These are phyloP conservation scores for Cladobotryum protrusum DNA, from an alignment of 2,329 filamentous ascomycete species.

Conservation along the genomic window DNA sequence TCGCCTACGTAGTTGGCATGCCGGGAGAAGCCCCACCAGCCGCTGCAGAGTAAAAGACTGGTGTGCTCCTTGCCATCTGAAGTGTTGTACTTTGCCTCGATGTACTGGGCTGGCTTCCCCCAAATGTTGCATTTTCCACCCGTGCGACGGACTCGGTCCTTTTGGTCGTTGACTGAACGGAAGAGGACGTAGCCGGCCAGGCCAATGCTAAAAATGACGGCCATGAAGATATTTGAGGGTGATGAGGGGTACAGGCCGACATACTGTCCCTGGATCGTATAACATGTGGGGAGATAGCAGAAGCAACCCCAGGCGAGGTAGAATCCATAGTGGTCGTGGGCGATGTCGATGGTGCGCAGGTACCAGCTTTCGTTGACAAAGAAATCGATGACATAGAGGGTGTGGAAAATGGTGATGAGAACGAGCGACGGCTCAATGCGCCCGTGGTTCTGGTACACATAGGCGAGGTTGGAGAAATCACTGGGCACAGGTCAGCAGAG, in stretches of 20 bases:
- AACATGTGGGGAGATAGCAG: constrained; percentile 39
- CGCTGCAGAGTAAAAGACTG: constrained; percentile 22
- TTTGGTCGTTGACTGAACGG: constrained; percentile 40
- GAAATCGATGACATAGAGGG: constrained; percentile 41
- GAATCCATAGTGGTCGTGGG: constrained; percentile 40
- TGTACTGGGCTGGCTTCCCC: constrained; percentile 34
- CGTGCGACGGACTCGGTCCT: constrained; percentile 34
- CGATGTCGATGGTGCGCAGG: constrained; percentile 39
- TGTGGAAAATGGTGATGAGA: constrained; percentile 37
- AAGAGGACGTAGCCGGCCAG: constrained; percentile 36
- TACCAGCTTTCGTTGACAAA: constrained; percentile 46
- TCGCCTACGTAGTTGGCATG: constrained; percentile 26
- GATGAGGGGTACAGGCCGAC: constrained; percentile 35
- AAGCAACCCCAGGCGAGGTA: constrained; percentile 40
- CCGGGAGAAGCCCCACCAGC: constrained; percentile 26
- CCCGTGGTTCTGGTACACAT: constrained; percentile 35
- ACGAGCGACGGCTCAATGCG: constrained; percentile 32
- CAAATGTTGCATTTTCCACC: constrained; percentile 36
- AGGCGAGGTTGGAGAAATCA: constrained; percentile 25
- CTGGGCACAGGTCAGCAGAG: constrained; percentile 6
- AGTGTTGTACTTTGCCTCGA: constrained; percentile 34
- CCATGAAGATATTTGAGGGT: constrained; percentile 19
- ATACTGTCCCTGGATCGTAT: constrained; percentile 44
- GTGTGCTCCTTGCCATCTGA: constrained; percentile 35
- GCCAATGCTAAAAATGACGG: constrained; percentile 17